These are phyloP conservation scores for Nemania abortiva DNA, from an alignment of 2,329 filamentous ascomycete genomes.

Conservation along the genomic window DNA sequence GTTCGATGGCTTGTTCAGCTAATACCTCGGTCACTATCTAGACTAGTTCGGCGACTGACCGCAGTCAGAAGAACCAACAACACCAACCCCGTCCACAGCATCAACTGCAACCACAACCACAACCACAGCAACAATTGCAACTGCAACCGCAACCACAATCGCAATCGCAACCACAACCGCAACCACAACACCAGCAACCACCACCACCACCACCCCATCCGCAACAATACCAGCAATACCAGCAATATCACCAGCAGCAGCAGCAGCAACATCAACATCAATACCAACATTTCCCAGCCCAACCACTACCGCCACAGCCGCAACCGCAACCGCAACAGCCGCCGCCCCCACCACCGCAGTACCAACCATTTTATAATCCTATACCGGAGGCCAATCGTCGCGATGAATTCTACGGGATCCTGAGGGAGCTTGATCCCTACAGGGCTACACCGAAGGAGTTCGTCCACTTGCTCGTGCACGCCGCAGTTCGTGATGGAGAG, in stretches of 20 bases:
- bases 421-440: conserved; percentile 39
- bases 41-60: background rate
- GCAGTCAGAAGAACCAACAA: background rate
- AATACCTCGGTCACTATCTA: conserved; percentile 3
- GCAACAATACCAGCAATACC: no score
- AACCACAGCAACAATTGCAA: background rate
- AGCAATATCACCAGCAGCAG: no score
- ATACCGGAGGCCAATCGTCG: background rate
- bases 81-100: background rate
- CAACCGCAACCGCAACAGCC: no score
- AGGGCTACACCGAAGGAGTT: conserved; percentile 40
- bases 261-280: background rate
- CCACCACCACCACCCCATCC: no score
- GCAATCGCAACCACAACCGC: no score
- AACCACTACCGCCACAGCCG: background rate
- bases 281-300: background rate
- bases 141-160: background rate
- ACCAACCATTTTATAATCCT: conserved; percentile 15
- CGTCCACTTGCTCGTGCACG: conserved; percentile 41
- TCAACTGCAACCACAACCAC: background rate
- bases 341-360: no score
- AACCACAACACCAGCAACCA: no score
- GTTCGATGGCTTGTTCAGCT: background rate
- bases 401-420: conserved; percentile 37
- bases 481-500: conserved; percentile 39